Evolutionary conservation across 768 basidiomycete genomes (phyloP).

Genomic region (Tremella yokohamensis): DNA sequence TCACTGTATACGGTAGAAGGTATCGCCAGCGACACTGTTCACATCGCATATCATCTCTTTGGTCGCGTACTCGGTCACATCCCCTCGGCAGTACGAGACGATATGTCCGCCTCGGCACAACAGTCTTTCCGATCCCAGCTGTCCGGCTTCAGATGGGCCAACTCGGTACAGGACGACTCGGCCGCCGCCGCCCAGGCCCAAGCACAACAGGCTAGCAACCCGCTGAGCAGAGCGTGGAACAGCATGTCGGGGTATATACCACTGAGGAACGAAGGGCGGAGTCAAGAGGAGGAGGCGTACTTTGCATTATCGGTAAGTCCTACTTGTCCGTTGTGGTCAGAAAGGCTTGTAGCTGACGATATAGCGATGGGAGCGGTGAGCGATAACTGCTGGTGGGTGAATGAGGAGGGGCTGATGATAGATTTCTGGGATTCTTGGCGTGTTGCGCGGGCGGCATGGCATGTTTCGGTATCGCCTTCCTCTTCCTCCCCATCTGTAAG

Average conservation of each 20-base stretch:
- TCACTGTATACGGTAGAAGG: no score
- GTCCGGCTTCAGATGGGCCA: conserved; percentile 51
- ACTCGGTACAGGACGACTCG: conserved; percentile 49
- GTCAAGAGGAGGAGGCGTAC: conserved; percentile 94
- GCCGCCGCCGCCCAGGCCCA: conserved; percentile 20
- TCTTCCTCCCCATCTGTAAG: conserved; percentile 55
- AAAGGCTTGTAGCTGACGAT: no score
- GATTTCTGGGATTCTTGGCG: conserved; percentile 82
- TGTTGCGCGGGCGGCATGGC: conserved; percentile 86
- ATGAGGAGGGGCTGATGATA: conserved; percentile 44
- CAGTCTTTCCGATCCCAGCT: conserved; percentile 49
- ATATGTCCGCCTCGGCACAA: conserved; percentile 41
- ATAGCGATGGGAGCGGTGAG: conserved; percentile 79
- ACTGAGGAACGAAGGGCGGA: conserved; percentile 70
- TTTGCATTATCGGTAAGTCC: conserved; percentile 55
- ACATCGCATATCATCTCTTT: neutral
- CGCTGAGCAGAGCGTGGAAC: conserved; percentile 83
- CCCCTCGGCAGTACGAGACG: neutral
- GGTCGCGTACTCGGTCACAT: neutral
- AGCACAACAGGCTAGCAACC: conserved; percentile 54
- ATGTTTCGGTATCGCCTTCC: conserved; percentile 68
- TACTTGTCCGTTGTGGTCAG: no score
- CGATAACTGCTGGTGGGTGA: conserved; percentile 51
- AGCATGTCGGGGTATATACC: conserved; percentile 83
- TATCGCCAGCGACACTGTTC: neutral